phyloP scores from a whole-genome alignment of 2,329 filamentous ascomycete species.

The Dissoconium aciculare region DNA sequence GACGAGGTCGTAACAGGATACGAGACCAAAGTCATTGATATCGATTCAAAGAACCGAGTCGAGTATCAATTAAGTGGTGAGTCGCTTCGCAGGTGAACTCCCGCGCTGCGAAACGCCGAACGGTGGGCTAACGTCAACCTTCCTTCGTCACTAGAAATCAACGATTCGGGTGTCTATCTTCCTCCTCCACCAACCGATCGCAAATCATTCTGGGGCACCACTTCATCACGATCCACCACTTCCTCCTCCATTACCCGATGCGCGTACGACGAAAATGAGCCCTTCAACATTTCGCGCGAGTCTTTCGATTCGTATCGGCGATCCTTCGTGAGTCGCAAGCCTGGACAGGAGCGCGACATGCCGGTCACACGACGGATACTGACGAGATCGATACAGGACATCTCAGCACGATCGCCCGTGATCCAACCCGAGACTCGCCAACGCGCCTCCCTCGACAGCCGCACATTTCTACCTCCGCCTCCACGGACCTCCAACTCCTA shows the following conservation, averaged over 20 bases:
- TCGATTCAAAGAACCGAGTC: conserved; percentile 27
- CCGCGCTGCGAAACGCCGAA: no score
- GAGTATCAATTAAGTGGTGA: conserved; percentile 40
- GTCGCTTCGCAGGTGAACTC: no score
- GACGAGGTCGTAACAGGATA: conserved; percentile 4
- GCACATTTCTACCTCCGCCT: conserved; percentile 37
- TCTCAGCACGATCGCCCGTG: conserved; percentile 73
- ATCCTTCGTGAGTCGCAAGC: conserved; percentile 63
- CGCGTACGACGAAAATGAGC: conserved; percentile 69
- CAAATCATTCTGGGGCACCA: conserved; percentile 56
- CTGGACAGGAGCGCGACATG: not conserved
- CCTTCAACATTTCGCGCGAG: conserved; percentile 87
- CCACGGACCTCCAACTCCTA: conserved; percentile 19
- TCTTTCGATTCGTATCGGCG: conserved; percentile 94
- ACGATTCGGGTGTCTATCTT: conserved; percentile 87
- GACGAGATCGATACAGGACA: no score
- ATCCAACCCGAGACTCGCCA: conserved; percentile 43
- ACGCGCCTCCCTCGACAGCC: conserved; percentile 68
- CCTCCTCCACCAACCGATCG: conserved; percentile 88
- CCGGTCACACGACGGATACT: no score
- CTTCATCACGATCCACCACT: conserved; percentile 35
- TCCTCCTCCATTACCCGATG: conserved; percentile 43
- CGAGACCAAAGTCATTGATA: conserved; percentile 26
- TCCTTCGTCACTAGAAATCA: conserved; percentile 60
- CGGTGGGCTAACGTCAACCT: no score